Evolutionary conservation across 225 moss, liverwort and hornwort genomes (phyloP), one percentile per base, ranked within the genome.

Genomic region (Pseudisothecium myosuroides): DNA sequence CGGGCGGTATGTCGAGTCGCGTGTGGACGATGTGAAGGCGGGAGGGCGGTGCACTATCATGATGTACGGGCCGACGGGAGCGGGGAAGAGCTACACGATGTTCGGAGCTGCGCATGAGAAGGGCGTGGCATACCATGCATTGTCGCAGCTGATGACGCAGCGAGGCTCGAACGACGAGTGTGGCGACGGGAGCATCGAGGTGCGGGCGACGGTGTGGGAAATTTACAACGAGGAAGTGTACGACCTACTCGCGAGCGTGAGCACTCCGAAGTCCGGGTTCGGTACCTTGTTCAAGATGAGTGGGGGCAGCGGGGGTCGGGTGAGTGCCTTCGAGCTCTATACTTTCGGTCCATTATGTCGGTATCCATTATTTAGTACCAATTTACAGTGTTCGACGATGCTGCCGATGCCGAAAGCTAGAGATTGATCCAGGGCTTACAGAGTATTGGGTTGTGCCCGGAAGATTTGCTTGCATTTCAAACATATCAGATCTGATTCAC

Each of bases 31-130:
- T 75, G 98, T 98, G 77, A 98, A 94, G 89, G 88, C 93, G 37
- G 98, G 98, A 36, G 98, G 95, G 54, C 92, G 95, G 82, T 98
- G 98, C 79, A 98, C 97, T 23, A 94, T 98, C 52, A 96, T 98
- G 96, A 98, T 98, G 98, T 98, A 98, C 86, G 98, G 98, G 34
- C 98, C 98, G 7, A 98, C 98, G 7, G 97, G 98, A 32, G 96
- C 97, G 12, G 98, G 98, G 43, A 98, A 98, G 93, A 97, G 97
- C 90, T 94, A 98, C 88, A 98, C 98, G 7, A 98, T 98, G 97
- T 98, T 98, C 78, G 98, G 97, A 39, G 95, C 98, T 10, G 88
- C 91, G 11, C 90, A 89, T 34, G 97, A 97, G 91, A 95, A 96
- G 79, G 98, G 98, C 27, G 97, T 98, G 82, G 98, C 97, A 9